Evolutionary conservation across 2,329 filamentous ascomycete genomes (phyloP), one percentile per base, ranked within the genome.

Genomic region (Sclerotinia borealis): DNA sequence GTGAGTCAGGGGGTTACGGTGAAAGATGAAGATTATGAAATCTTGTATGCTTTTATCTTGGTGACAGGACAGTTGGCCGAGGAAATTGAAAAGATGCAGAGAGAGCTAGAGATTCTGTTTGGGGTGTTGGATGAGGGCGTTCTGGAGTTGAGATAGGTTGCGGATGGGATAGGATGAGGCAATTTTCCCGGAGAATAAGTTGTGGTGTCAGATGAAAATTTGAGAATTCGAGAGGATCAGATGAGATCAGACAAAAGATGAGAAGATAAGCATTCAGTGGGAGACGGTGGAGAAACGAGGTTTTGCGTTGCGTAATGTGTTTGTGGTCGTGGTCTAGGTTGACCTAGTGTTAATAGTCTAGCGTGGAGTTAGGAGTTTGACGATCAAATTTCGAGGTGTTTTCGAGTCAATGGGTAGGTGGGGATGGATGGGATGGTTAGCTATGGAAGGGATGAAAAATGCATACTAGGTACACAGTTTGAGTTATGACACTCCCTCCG

Each of bases 41-140:
- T 98, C 68, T 77, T 98, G 49, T 99, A 98, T 77, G 93, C 93
- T 22, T 99, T 96, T 77, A 91, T 85, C 3, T 77, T 90, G 50
- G 85, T 89, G 54, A 88, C 86, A 9, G 82, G 84, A 49, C 85
- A 88, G 75, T 81, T 90, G 27, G 85, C 85, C 1, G 84, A 85
- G 61, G 86, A 89, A 75, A 76, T 90, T 50, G 80, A 81, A 72
- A 80, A 80, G 48, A 83, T 88, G 29, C 81, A 84, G 68, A 78
- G 74, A 65, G 85, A 88, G 73, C 80, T 90, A 59, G 85, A 88
- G 74, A 78, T 77, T 0, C 68, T 89, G 37, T 89, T 86, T 77
- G 86, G 86, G 17, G 79, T 87, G 47, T 73, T 89, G 66, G 79
- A 87, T 67, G 81, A 85, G 64, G 83, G 88, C 67, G 78, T 82